Conservation (phyloP, 1,284 basidiomycete species). For the Austroboletus niveus region DNA sequence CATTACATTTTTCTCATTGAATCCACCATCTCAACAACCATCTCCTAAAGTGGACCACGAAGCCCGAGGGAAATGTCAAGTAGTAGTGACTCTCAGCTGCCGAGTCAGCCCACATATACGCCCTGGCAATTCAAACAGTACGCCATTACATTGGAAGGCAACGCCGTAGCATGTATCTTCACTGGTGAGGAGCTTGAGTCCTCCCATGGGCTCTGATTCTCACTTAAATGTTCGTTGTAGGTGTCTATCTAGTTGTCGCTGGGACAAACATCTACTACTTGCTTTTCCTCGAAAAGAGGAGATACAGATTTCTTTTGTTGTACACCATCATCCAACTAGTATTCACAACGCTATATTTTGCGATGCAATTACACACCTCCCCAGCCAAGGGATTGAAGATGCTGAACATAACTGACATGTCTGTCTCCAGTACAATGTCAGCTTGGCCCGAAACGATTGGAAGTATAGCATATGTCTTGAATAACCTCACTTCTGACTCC, state of each 20-base stretch:
- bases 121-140: constrained; percentile 10
- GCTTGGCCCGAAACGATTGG: constrained; percentile 10
- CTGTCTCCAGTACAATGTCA: constrained; percentile 10
- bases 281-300: constrained; percentile 9
- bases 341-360: constrained; percentile 25
- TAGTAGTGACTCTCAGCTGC: no score
- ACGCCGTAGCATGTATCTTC: constrained; percentile 18
- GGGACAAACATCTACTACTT: constrained; percentile 12
- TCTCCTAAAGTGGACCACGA: no score
- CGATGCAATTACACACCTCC: constrained; percentile 12
- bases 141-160: constrained; percentile 22
- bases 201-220: no score
- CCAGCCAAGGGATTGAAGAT: constrained; percentile 15
- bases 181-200: constrained; percentile 6
- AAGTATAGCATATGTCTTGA: constrained; percentile 19
- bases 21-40: no score
- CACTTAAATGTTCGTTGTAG: constrained; percentile 1
- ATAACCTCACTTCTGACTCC: constrained; percentile 23
- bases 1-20: no score
- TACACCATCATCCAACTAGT: constrained; percentile 17
- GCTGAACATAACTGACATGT: constrained; percentile 11
- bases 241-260: constrained; percentile 19
- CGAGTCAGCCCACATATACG: constrained; percentile 8
- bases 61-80: no score
- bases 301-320: constrained; percentile 13